Percentiles rank a stretch among this genome's conserved stretches.
Evolutionary conservation across 31 red algal species (phyloP).

Genomic region (Endocladia muricata): DNA sequence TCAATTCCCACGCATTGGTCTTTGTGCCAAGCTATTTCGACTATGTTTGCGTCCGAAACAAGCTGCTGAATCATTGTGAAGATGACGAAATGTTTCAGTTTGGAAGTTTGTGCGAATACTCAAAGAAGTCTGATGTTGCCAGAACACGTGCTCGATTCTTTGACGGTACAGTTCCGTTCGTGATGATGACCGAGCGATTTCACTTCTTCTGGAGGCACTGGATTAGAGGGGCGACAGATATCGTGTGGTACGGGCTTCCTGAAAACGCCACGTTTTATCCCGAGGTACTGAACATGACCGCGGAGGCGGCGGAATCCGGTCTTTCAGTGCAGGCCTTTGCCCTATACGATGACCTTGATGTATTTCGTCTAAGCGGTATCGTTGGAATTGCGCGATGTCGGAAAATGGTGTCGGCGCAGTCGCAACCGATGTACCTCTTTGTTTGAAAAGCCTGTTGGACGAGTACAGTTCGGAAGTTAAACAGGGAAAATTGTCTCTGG

Average conservation of each 20-base stretch:
- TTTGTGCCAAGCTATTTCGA: slow-evolving; percentile 63
- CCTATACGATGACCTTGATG: slow-evolving; percentile 9
- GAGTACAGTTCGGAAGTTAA: too few species aligned
- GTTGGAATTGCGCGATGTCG: slow-evolving; percentile 12
- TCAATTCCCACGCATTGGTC: slow-evolving; percentile 25
- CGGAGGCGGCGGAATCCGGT: slow-evolving; percentile 17
- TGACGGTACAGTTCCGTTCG: slow-evolving; percentile 27
- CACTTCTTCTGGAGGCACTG: slow-evolving; percentile 40
- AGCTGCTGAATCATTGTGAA: slow-evolving; percentile 21
- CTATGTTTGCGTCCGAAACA: slow-evolving; percentile 63
- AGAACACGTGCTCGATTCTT: slow-evolving; percentile 32
- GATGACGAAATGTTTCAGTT: slow-evolving; percentile 35
- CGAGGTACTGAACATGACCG: slow-evolving; percentile 41
- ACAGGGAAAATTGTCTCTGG: too few species aligned
- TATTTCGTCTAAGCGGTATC: slow-evolving; percentile 3
- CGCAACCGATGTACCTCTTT: slow-evolving; percentile 3
- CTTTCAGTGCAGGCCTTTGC: neutral
- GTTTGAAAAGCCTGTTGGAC: too few species aligned
- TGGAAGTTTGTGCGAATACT: slow-evolving; percentile 68
- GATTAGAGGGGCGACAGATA: slow-evolving; percentile 12
- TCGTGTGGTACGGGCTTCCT: slow-evolving; percentile 31
- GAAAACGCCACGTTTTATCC: slow-evolving; percentile 21
- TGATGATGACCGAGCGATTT: slow-evolving; percentile 54
- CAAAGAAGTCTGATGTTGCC: slow-evolving; percentile 39
- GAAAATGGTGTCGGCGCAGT: slow-evolving; percentile 5